Conservation (phyloP, 2,329 filamentous ascomycete species). For the Ascochyta clinopodiicola region DNA sequence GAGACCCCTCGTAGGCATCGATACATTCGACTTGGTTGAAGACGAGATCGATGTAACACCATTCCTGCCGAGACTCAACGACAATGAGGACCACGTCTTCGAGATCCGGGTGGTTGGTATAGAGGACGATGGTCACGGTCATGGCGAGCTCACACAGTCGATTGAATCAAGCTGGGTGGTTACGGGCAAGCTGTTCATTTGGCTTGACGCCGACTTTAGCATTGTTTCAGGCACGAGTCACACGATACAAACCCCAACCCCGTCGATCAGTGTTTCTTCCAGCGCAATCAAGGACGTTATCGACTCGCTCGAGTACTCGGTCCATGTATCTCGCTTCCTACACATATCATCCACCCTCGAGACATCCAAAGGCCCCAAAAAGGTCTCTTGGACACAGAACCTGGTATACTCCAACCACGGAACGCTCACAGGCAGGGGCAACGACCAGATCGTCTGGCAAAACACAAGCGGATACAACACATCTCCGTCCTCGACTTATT, state of each 20-base stretch:
- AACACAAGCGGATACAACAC: constrained; percentile 58
- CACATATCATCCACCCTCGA: constrained; percentile 60
- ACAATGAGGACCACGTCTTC: constrained; percentile 70
- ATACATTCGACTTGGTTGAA: constrained; percentile 79
- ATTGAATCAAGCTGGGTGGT: constrained; percentile 76
- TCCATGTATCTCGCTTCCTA: constrained; percentile 63
- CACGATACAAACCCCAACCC: constrained; percentile 47
- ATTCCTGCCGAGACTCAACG: constrained; percentile 72
- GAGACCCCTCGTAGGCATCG: constrained; percentile 77
- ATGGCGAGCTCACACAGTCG: constrained; percentile 58
- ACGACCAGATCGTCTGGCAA: constrained; percentile 61
- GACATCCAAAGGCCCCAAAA: constrained; percentile 54
- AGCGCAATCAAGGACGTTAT: constrained; percentile 54
- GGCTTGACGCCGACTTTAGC: constrained; percentile 62
- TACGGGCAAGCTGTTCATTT: constrained; percentile 82
- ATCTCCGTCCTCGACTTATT: constrained; percentile 45
- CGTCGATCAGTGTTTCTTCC: constrained; percentile 61
- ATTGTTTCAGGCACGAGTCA: constrained; percentile 60
- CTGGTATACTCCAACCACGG: constrained; percentile 65
- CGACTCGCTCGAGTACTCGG: constrained; percentile 65
- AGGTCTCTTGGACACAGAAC: constrained; percentile 64
- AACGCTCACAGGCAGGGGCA: constrained; percentile 60
- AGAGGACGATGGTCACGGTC: constrained; percentile 60
- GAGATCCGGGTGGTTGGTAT: constrained; percentile 72
- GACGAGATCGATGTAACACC: constrained; percentile 84